Evolutionary conservation across 441 rosid species (phyloP).

Genomic region (Capsella rubella): DNA sequence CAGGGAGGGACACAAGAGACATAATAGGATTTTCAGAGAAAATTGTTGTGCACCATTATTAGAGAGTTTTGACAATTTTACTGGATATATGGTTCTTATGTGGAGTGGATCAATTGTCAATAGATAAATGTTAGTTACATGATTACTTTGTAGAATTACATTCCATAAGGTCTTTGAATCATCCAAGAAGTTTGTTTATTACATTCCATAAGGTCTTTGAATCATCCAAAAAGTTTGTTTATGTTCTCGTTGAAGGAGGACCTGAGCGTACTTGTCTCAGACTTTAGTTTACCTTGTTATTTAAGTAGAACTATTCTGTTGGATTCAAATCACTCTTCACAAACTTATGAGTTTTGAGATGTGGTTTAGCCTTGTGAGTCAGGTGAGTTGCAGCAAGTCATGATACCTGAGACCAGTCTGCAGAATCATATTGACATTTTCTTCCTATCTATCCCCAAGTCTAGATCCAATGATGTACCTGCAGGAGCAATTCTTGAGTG

Average conservation of each 20-base stretch:
- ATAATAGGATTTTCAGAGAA: slow-evolving; percentile 42
- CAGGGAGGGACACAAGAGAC: neutral
- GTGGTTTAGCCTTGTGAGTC: neutral
- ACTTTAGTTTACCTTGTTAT: neutral
- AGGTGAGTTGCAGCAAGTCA: neutral
- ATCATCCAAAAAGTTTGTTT: neutral
- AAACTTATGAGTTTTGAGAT: too few species aligned
- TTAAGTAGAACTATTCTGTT: too few species aligned
- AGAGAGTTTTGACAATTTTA: neutral
- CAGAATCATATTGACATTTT: neutral
- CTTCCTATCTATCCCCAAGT: neutral
- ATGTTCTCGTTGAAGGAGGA: neutral
- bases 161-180: neutral
- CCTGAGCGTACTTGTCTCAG: neutral
- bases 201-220: neutral
- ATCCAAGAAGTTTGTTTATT: too few species aligned
- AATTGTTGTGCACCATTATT: neutral
- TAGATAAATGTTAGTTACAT: neutral
- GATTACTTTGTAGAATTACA: neutral
- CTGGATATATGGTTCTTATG: neutral
- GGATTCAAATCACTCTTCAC: too few species aligned
- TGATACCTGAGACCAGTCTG: neutral
- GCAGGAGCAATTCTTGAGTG: neutral
- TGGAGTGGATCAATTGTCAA: slow-evolving; percentile 13
- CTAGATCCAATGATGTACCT: neutral